A percentile compares a stretch with the other conserved stretches of the same genome.
phyloP scores from a whole-genome alignment of 352 stramenopile genomes.

The Aphanomyces stellatus region DNA sequence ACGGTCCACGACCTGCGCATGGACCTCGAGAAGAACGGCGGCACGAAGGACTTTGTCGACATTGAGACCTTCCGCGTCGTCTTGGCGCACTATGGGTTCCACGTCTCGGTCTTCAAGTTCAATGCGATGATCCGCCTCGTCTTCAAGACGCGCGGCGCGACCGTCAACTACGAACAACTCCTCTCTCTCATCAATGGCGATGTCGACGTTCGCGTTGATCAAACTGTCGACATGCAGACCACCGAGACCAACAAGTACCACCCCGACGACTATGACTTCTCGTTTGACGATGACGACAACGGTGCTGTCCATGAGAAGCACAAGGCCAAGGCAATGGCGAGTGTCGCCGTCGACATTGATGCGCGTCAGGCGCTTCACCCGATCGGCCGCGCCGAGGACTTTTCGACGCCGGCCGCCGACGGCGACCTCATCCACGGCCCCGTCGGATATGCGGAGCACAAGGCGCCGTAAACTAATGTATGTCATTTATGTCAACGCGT shows the following conservation, averaged over 20 bases:
- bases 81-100: not conserved
- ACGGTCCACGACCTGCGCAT: conserved; percentile 1
- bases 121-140: conserved; percentile 14
- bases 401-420: not conserved
- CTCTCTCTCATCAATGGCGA: not conserved
- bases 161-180: conserved; percentile 12
- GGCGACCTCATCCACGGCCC: not conserved
- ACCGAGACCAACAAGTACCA: not conserved
- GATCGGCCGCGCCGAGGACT: not conserved
- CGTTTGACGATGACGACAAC: not conserved
- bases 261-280: not conserved
- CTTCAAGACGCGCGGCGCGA: conserved; percentile 8
- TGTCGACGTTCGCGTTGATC: conserved; percentile 7
- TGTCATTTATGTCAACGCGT: too few relatives aligned
- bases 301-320: too few relatives aligned
- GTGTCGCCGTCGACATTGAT: not conserved
- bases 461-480: too few relatives aligned
- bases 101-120: conserved; percentile 12
- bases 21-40: conserved; percentile 2
- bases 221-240: not conserved
- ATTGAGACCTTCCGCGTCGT: conserved; percentile 11
- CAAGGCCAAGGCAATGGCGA: not conserved
- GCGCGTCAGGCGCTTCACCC: not conserved
- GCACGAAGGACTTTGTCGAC: conserved; percentile 5
- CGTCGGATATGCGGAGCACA: not conserved